A percentile compares a stretch with the other conserved stretches of the same genome.
phyloP scores from a whole-genome alignment of 805 yeast species.

The Yarrowia sp. region DNA sequence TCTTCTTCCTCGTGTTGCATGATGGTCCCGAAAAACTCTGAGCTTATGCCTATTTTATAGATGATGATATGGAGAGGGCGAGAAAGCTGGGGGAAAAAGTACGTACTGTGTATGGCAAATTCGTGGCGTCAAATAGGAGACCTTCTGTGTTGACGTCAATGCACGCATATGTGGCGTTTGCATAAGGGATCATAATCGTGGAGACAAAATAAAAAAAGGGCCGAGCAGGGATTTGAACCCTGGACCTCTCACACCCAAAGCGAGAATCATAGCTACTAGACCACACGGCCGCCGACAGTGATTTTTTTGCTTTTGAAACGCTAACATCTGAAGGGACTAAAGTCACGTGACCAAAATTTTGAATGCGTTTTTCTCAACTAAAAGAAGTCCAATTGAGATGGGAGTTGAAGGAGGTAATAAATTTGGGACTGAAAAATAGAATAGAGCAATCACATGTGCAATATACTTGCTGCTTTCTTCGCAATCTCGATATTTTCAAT shows the following conservation, averaged over 20 bases:
- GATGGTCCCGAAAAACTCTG: conserved; percentile 5
- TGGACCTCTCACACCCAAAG: conserved; percentile 48
- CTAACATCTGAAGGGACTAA: neutral
- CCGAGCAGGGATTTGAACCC: conserved; percentile 49
- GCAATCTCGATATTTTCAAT: too few relatives aligned
- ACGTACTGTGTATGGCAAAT: neutral
- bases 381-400: neutral
- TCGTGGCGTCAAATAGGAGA: neutral
- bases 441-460: neutral
- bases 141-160: neutral
- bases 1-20: conserved; percentile 22
- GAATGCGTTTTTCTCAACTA: neutral
- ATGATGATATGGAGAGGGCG: too few relatives aligned
- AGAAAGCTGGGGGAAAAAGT: too few relatives aligned
- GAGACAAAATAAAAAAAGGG: conserved; percentile 42
- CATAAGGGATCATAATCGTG: neutral
- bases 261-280: conserved; percentile 48
- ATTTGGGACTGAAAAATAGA: neutral
- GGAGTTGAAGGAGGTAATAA: neutral
- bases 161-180: neutral
- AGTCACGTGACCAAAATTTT: conserved; percentile 16
- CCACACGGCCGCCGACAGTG: conserved; percentile 44
- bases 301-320: neutral
- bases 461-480: neutral
- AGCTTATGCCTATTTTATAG: neutral